phyloP scores from a whole-genome alignment of 2,329 filamentous ascomycete species.

The Colletotrichum camelliae region DNA sequence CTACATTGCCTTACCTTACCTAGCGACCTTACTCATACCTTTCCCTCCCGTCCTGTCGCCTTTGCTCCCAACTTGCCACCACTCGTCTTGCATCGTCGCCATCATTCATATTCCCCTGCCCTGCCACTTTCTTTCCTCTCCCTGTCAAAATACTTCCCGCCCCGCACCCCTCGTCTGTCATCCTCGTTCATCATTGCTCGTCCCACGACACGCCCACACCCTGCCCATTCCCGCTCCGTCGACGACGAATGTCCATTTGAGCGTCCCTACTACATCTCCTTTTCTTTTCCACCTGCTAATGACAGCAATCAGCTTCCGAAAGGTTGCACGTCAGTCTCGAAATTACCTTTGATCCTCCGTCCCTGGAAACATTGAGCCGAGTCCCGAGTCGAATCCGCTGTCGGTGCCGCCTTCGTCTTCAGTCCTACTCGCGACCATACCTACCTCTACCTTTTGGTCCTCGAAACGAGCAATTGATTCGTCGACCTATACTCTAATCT shows the following conservation, averaged over 20 bases:
- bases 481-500: neutral
- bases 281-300: slow-evolving; percentile 2
- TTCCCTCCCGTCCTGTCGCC: slow-evolving; percentile 1
- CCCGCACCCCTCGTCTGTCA: slow-evolving; percentile 22
- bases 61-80: slow-evolving; percentile 15
- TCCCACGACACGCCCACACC: slow-evolving; percentile 14
- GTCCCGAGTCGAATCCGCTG: slow-evolving; percentile 5
- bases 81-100: slow-evolving; percentile 21
- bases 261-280: neutral
- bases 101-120: slow-evolving; percentile 23
- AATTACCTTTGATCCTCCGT: neutral
- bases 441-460: neutral
- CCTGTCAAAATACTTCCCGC: slow-evolving; percentile 21
- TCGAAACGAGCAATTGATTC: slow-evolving; percentile 12
- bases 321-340: neutral
- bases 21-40: slow-evolving; percentile 4
- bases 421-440: neutral
- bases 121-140: slow-evolving; percentile 20
- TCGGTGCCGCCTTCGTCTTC: slow-evolving; percentile 1
- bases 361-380: neutral
- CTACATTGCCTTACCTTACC: neutral
- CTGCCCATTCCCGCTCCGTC: slow-evolving; percentile 6
- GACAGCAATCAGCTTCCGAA: neutral
- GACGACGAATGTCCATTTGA: neutral
- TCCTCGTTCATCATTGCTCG: slow-evolving; percentile 21